Evolutionary conservation across 2,329 filamentous ascomycete species (phyloP), one percentile per base, ranked within the genome.

Genomic region (Pseudogymnoascus sp.): DNA sequence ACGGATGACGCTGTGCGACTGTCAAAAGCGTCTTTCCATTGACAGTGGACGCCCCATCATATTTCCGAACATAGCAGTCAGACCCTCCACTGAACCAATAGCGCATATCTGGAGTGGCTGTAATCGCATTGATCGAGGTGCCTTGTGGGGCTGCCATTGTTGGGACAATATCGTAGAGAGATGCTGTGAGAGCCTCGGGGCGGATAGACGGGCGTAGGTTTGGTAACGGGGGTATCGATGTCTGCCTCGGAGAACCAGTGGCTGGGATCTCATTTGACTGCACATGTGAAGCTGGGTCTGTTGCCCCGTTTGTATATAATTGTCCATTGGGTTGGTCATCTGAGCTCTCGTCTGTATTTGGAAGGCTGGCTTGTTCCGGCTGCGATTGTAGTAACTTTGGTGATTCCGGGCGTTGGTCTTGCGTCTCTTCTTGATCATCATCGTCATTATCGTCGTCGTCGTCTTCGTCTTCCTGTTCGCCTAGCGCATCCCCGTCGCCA

Each of bases 111-210:
- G 92, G 92, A 0, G 94, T 99, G 33, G 94, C 88, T 23, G 92
- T 87, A 64, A 99, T 84, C 8, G 92, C 88, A 73, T 99, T 99
- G 75, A 99, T 91, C 62, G 92, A 97, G 2, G 94, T 99, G 66
- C 91, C 90, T 74, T 97, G 92, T 0, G 94, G 94, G 2, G 94
- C 94, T 1, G 94, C 94, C 77, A 97, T 97, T 21, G 94, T 97
- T 1, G 94, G 94, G 1, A 96, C 89, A 65, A 99, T 96, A 73
- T 99, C 94, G 78, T 97, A 99, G 1, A 89, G 84, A 42, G 82
- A 79, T 12, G 94, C 93, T 1, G 82, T 87, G 60, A 96, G 78
- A n/a, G 86, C 89, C 71, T 96, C 92, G 10, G 87, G 81, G 0
- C 90, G 85, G n/a, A 92, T 81, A 60, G 78, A 80, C 0, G 87